Evolutionary conservation across 306 rosid genomes (phyloP).

Genomic region (Gastrolobium villosum): DNA sequence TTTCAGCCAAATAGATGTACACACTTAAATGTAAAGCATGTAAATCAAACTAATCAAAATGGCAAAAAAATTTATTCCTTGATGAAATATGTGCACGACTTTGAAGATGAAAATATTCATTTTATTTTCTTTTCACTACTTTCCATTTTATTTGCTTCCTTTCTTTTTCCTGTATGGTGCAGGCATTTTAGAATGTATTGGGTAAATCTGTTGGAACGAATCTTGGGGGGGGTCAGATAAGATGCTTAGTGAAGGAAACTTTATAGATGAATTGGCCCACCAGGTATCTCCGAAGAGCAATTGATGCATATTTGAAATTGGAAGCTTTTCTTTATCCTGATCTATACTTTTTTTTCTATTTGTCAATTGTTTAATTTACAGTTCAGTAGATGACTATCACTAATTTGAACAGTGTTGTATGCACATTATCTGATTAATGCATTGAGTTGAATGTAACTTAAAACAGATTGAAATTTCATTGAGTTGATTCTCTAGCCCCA

Average conservation of each 20-base stretch:
- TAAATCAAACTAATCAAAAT: constrained; percentile 18
- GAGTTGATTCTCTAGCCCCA: neutral
- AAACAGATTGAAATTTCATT: neutral
- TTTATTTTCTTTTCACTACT: too few species aligned
- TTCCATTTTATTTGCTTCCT: neutral
- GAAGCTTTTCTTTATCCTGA: constrained; percentile 50
- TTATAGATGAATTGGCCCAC: constrained; percentile 57
- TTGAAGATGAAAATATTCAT: neutral
- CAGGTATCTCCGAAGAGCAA: constrained; percentile 58
- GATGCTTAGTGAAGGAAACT: constrained; percentile 41
- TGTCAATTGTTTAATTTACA: constrained; percentile 39
- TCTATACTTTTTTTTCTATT: constrained; percentile 43
- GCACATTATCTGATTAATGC: constrained; percentile 27
- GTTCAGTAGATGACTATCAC: constrained; percentile 47
- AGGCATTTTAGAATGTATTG: constrained; percentile 70
- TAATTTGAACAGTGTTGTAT: constrained; percentile 46
- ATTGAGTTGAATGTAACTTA: constrained; percentile 29
- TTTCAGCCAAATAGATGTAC: neutral
- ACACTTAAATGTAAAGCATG: neutral
- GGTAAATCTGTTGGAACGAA: constrained; percentile 68
- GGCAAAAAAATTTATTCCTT: neutral
- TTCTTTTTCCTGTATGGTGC: constrained; percentile 39
- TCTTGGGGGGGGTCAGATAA: constrained; percentile 57
- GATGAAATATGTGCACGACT: neutral
- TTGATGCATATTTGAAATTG: constrained; percentile 63